Evolutionary conservation across 805 yeast genomes (phyloP), one percentile per base, ranked within the genome.

Genomic region (Blastobotrys peoriensis): DNA sequence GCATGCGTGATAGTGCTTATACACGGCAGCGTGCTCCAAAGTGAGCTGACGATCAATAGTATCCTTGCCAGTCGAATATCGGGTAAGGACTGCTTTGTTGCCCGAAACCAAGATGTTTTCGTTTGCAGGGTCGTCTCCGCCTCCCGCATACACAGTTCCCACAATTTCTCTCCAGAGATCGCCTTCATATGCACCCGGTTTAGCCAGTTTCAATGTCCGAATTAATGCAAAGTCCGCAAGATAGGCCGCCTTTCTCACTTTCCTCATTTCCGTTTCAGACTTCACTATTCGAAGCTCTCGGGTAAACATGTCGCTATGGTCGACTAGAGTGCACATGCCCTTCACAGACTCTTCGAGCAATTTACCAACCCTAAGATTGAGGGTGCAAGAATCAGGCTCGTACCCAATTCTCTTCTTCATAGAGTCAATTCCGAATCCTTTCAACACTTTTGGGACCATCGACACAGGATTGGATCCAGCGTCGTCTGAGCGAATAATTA

Each of bases 1-100:
- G 25, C 45, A 42, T 13, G 45, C 45, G 20, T 40, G 40, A 16
- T 38, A 38, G 33, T 38, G 40, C 33, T 38, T 38, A 33, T 38
- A 38, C 3, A 22, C 33, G 4, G 40, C 40, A 8, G 40, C 40
- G 21, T 38, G 40, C 21, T 38, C 40, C 18, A 38, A 20, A 3
- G 40, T 38, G 16, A 38, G 16, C 19, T 38, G 40, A 15, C 40
- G 33, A n/a, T 38, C 40, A 22, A 38, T 38, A 5, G 17, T 38
- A 20, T 38, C 40, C 40, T 38, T 38, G 17, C 40, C 40, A 15
- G 40, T 38, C 6, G 40, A 38, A 33, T 38, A 38, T n/a, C 40
- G 25, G 20, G 40, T 38, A 8, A 38, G 40, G 5, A 38, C 40
- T 3, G 40, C 40, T 33, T 38, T 38, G 33, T 38, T 38, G 9